Conservation (phyloP, 1,284 basidiomycete species). For the Trichosporon inkin region DNA sequence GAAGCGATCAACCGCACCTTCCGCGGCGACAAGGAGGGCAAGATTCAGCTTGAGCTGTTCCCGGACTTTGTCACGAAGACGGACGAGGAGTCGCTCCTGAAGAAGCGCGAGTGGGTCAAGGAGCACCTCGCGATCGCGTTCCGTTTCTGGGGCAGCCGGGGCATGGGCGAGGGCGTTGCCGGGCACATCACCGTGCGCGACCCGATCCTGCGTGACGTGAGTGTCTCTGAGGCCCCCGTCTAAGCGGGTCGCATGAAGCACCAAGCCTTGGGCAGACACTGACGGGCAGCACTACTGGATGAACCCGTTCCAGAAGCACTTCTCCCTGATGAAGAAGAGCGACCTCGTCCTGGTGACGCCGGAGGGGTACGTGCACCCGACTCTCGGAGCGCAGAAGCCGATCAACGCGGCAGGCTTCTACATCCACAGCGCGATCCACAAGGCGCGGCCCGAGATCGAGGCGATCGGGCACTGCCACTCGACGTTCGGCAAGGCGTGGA, state of each 20-base stretch:
- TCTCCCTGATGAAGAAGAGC: constrained; percentile 17
- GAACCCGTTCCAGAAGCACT: constrained; percentile 45
- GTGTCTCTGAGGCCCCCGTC: background rate
- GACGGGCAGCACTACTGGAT: constrained; percentile 37
- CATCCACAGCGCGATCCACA: constrained; percentile 59
- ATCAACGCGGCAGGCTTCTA: constrained; percentile 55
- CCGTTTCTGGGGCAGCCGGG: constrained; percentile 53
- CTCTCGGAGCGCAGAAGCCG: constrained; percentile 41
- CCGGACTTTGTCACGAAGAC: constrained; percentile 32
- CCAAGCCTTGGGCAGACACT: background rate
- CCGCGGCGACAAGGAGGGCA: constrained; percentile 39
- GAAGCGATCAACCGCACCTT: constrained; percentile 35
- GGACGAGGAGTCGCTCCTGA: constrained; percentile 30
- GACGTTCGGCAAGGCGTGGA: constrained; percentile 42
- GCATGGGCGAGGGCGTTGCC: constrained; percentile 61
- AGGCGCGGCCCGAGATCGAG: constrained; percentile 60
- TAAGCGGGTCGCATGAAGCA: background rate
- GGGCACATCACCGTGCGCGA: constrained; percentile 64
- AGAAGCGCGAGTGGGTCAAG: constrained; percentile 43
- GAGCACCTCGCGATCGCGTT: constrained; percentile 51
- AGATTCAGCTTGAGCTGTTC: constrained; percentile 26
- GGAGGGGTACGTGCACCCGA: constrained; percentile 39
- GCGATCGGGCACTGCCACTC: constrained; percentile 66
- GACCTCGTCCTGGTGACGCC: constrained; percentile 44
- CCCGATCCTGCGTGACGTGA: constrained; percentile 34